phyloP scores from a whole-genome alignment of 2,329 filamentous ascomycete genomes.

The Dactylonectria estremocensis region DNA sequence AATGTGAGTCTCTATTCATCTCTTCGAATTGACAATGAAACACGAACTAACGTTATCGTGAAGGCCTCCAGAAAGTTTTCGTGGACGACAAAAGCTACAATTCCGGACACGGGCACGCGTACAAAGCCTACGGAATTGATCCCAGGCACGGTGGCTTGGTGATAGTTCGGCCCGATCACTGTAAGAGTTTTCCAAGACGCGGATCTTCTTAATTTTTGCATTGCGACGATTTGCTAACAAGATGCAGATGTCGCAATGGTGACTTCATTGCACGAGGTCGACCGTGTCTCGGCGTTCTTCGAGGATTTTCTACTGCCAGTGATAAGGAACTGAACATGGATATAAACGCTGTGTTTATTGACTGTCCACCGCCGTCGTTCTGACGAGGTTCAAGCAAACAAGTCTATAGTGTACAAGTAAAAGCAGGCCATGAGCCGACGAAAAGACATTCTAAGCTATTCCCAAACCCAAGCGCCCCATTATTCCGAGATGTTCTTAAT shows the following conservation, averaged over 20 bases:
- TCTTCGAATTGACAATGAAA: not conserved
- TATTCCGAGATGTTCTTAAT: not conserved
- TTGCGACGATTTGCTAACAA: not conserved
- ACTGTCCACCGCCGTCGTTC: not conserved
- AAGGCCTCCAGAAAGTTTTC: constrained; percentile 31
- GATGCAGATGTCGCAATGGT: constrained; percentile 23
- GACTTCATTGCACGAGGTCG: not conserved
- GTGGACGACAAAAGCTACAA: constrained; percentile 35
- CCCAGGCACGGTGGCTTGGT: constrained; percentile 25
- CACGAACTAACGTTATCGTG: not conserved
- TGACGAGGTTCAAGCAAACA: not conserved
- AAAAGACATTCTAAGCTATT: not conserved
- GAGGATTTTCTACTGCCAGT: not conserved
- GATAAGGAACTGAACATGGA: not conserved
- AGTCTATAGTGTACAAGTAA: constrained; percentile 1
- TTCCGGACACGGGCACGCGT: constrained; percentile 27
- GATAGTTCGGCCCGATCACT: constrained; percentile 40
- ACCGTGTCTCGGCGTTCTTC: not conserved
- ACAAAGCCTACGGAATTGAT: constrained; percentile 34
- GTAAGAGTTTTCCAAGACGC: constrained; percentile 24
- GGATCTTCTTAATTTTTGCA: not conserved
- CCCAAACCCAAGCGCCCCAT: not conserved
- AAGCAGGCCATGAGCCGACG: not conserved
- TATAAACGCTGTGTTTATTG: not conserved
- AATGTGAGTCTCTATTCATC: not conserved